Evolutionary conservation across 2,329 filamentous ascomycete species (phyloP).

Genomic region (Colletotrichum sp.): DNA sequence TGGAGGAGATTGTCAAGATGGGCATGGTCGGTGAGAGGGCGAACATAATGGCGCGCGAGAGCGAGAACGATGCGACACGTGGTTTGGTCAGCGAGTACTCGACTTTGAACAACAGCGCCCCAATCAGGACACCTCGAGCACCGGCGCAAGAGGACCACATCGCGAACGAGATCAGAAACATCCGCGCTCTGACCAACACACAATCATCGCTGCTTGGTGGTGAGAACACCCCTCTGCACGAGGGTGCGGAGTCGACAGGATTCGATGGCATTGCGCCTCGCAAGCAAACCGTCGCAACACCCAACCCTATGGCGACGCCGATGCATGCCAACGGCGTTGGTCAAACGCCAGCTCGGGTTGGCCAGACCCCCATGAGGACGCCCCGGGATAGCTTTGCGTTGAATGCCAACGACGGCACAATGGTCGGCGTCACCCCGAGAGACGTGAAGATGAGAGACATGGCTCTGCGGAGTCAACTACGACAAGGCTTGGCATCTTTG

Average conservation of each 20-base stretch:
- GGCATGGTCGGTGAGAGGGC: conserved; percentile 91
- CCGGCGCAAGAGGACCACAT: conserved; percentile 94
- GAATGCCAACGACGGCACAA: conserved; percentile 73
- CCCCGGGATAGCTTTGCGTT: conserved; percentile 87
- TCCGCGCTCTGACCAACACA: conserved; percentile 88
- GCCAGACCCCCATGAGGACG: conserved; percentile 85
- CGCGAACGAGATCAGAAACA: conserved; percentile 95
- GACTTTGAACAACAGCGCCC: conserved; percentile 78
- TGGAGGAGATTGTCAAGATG: conserved; percentile 99
- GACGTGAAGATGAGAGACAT: conserved; percentile 77
- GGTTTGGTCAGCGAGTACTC: conserved; percentile 89
- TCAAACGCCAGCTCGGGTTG: conserved; percentile 72
- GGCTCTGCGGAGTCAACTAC: conserved; percentile 71
- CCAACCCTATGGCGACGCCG: conserved; percentile 94
- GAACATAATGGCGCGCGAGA: conserved; percentile 73
- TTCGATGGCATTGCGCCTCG: conserved; percentile 86
- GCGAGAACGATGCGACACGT: conserved; percentile 84
- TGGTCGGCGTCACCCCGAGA: conserved; percentile 76
- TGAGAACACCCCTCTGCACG: conserved; percentile 88
- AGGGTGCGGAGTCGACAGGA: conserved; percentile 82
- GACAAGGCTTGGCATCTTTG: conserved; percentile 76
- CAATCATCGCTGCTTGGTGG: conserved; percentile 93
- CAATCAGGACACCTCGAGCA: conserved; percentile 90
- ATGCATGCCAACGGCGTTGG: conserved; percentile 69
- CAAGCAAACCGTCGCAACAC: conserved; percentile 83